phyloP scores from a whole-genome alignment of 306 rosid genomes.

The Vigna angularis region DNA sequence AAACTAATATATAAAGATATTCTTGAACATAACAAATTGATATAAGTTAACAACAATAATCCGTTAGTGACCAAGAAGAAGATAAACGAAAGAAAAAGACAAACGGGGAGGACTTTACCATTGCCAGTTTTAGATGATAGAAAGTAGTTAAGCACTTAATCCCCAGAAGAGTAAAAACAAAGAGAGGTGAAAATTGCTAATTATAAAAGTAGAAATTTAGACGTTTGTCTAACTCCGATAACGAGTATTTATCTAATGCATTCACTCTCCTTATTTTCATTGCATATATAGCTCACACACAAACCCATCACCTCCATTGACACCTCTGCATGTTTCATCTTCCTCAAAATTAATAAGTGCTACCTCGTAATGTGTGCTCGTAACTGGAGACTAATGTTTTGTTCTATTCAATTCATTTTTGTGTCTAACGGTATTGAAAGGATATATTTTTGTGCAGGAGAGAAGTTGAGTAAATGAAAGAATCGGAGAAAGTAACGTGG shows the following conservation, averaged over 20 bases:
- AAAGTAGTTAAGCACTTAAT: slow-evolving; percentile 8
- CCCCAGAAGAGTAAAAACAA: slow-evolving; percentile 17
- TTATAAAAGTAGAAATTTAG: neutral
- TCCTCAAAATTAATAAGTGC: slow-evolving; percentile 5
- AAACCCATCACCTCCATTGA: too few relatives aligned
- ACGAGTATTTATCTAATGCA: slow-evolving; percentile 7
- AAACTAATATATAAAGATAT: neutral
- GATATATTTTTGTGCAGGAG: neutral
- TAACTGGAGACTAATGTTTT: neutral
- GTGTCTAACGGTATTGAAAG: neutral
- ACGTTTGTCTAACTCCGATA: slow-evolving; percentile 35
- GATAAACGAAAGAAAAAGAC: slow-evolving; percentile 18
- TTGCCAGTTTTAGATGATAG: slow-evolving; percentile 6
- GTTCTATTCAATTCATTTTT: neutral
- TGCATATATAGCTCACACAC: neutral
- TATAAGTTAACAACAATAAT: neutral
- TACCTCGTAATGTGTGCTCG: neutral
- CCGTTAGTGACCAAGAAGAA: neutral
- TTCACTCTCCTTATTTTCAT: neutral
- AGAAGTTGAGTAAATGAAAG: slow-evolving; percentile 60
- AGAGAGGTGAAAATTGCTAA: neutral
- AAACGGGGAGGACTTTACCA: neutral
- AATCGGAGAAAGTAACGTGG: slow-evolving; percentile 70
- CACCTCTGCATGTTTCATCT: slow-evolving; percentile 33
- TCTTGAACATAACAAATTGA: slow-evolving; percentile 7